Evolutionary conservation across 768 basidiomycete species (phyloP).

Genomic region (Tylopilus subfusipes): DNA sequence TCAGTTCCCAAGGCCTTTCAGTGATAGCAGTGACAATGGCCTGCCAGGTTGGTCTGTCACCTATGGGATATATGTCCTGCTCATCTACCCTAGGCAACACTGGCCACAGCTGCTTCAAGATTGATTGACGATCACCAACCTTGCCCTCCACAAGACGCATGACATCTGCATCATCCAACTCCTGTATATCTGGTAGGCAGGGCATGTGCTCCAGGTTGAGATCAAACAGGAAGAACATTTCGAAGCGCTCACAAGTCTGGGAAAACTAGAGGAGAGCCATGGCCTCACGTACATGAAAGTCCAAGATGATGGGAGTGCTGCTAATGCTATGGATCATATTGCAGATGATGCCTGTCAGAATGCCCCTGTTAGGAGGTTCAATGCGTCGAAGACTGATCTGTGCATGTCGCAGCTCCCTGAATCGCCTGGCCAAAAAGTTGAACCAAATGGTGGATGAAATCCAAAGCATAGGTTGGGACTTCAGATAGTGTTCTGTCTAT

Average conservation of each 20-base stretch:
- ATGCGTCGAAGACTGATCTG: background rate
- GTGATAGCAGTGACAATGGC: background rate
- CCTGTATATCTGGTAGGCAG: background rate
- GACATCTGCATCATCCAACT: background rate
- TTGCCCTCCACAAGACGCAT: background rate
- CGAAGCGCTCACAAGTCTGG: background rate
- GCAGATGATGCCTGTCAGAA: conserved; percentile 6
- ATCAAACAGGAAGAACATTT: background rate
- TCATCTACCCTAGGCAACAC: background rate
- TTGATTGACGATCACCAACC: background rate
- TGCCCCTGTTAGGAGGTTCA: conserved; percentile 9
- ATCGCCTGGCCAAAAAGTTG: background rate
- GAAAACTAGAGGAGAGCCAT: background rate
- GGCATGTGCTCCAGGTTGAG: background rate
- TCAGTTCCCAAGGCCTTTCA: background rate
- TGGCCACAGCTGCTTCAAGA: background rate
- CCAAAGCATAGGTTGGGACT: background rate
- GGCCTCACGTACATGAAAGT: background rate
- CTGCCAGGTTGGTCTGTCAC: background rate
- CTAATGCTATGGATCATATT: conserved; percentile 1
- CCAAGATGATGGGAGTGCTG: background rate
- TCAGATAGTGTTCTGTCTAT: background rate
- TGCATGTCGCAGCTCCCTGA: background rate
- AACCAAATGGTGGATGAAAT: background rate
- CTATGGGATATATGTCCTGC: background rate